Evolutionary conservation across 1,139 yeast species (phyloP).

Genomic region (Yamadazyma dendronema): DNA sequence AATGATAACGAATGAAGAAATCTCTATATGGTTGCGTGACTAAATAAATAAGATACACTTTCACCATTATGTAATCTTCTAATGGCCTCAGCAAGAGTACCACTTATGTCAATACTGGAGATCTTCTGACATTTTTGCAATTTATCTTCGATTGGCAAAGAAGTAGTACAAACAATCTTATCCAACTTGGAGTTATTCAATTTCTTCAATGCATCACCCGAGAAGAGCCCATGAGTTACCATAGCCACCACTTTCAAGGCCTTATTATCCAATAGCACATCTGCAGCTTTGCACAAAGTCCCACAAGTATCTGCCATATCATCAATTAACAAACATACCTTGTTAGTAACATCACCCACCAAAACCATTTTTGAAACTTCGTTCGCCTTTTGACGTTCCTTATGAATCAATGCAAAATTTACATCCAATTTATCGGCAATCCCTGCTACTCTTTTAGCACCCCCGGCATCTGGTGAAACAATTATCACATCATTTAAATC

Average conservation of each 20-base stretch:
- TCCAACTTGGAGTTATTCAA: slow-evolving; percentile 77
- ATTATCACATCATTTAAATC: slow-evolving; percentile 70
- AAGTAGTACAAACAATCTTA: slow-evolving; percentile 87
- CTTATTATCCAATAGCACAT: slow-evolving; percentile 73
- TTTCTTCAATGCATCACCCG: slow-evolving; percentile 83
- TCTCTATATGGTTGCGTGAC: slow-evolving; percentile 46
- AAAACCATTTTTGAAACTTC: slow-evolving; percentile 94
- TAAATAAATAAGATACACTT: slow-evolving; percentile 86
- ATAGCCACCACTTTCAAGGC: slow-evolving; percentile 89
- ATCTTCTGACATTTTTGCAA: slow-evolving; percentile 67
- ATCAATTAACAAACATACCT: slow-evolving; percentile 87
- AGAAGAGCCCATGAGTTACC: slow-evolving; percentile 92
- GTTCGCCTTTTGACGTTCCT: slow-evolving; percentile 93
- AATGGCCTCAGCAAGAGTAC: slow-evolving; percentile 93
- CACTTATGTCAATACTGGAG: slow-evolving; percentile 80
- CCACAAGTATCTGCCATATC: slow-evolving; percentile 99
- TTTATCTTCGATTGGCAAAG: slow-evolving; percentile 88
- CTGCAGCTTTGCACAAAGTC: slow-evolving; percentile 94
- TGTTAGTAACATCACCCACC: slow-evolving; percentile 90
- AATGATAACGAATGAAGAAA: not conserved
- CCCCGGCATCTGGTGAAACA: slow-evolving; percentile 98
- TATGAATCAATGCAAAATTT: slow-evolving; percentile 94
- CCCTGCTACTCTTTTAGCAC: slow-evolving; percentile 97
- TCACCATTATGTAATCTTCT: slow-evolving; percentile 97
- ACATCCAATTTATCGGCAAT: slow-evolving; percentile 89